Conservation (phyloP, 768 basidiomycete genomes). For the Tylopilus sp. region DNA sequence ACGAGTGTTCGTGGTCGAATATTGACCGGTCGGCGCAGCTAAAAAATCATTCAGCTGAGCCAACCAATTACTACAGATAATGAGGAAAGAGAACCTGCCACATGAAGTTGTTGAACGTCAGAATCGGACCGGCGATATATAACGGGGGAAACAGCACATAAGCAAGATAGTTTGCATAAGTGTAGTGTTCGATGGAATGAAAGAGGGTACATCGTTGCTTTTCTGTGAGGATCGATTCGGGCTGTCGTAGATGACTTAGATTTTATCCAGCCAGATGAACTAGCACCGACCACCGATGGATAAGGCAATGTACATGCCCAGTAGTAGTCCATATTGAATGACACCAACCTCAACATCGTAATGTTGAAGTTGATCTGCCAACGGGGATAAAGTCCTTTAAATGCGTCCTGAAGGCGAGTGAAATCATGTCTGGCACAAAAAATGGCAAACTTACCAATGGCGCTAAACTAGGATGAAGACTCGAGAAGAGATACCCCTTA, state of each 20-base stretch:
- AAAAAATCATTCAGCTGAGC: background rate
- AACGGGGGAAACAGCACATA: slow-evolving; percentile 92
- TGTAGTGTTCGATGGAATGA: slow-evolving; percentile 60
- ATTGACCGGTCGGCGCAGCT: slow-evolving; percentile 60
- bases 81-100: slow-evolving; percentile 66
- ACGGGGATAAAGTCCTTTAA: slow-evolving; percentile 76
- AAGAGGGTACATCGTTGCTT: slow-evolving; percentile 57
- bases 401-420: slow-evolving; percentile 48
- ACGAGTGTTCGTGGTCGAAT: slow-evolving; percentile 41
- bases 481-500: slow-evolving; percentile 68
- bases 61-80: background rate
- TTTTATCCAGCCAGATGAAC: background rate
- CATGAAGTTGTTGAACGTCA: slow-evolving; percentile 93
- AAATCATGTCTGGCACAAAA: slow-evolving; percentile 1
- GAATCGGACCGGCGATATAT: slow-evolving; percentile 94
- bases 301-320: slow-evolving; percentile 60
- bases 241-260: slow-evolving; percentile 17
- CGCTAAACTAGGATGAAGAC: slow-evolving; percentile 50
- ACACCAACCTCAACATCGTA: slow-evolving; percentile 89
- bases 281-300: slow-evolving; percentile 41
- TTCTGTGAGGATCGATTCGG: slow-evolving; percentile 40
- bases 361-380: slow-evolving; percentile 97
- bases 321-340: slow-evolving; percentile 90
- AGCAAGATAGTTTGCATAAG: slow-evolving; percentile 68
- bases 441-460: slow-evolving; percentile 51